Base-by-base conservation (phyloP, 257 asterid genomes). In the Haberlea rhodopensis region DNA sequence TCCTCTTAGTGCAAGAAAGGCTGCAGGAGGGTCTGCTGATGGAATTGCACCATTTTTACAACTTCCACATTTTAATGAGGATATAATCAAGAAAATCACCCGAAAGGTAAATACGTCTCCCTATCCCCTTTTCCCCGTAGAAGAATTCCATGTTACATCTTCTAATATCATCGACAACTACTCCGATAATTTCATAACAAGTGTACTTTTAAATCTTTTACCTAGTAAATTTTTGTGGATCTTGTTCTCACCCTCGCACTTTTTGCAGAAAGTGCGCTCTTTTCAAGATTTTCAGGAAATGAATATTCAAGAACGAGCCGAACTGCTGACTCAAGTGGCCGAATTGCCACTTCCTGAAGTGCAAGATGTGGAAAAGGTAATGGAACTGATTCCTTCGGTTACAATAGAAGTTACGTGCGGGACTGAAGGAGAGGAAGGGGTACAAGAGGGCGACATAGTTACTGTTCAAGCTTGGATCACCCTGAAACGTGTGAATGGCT, bases 361-460 rank as follows among this genome's bases (percentile, higher is more conserved):
- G 26, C 81, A 66, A 68, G 96, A 92, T 40, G 77, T 92, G 49
- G 95, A 89, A 80, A 85, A 80, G 78, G 99, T 87, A 52, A 77
- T 87, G 63, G 87, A 85, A 73, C 70, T 82, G 57, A 81, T 92
- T 57, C 99, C 99, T 63, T 78, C 78, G 25, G 75, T 84, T 9
- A 63, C 86, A 29, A 67, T 85, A 23, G 95, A 87, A 62, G 87
- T 85, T 60, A 77, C 82, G 21, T 92, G 97, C 20, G 89, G 80
- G 72, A 92, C 99, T 5, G 95, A 92, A 61, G 99, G 99, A 13
- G 99, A 92, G 65, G 95, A 92, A 60, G 90, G 82, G 29, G 81
- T 92, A 76, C 97, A 92, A 75, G 99, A 85, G 55, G 96, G 96
- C 5, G 99, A 92, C 52, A 65, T 86, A 5, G 90, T 87, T 29